Evolutionary conservation across 1,284 basidiomycete genomes (phyloP).

Genomic region (Xerocomus cyaneibrunnescens): DNA sequence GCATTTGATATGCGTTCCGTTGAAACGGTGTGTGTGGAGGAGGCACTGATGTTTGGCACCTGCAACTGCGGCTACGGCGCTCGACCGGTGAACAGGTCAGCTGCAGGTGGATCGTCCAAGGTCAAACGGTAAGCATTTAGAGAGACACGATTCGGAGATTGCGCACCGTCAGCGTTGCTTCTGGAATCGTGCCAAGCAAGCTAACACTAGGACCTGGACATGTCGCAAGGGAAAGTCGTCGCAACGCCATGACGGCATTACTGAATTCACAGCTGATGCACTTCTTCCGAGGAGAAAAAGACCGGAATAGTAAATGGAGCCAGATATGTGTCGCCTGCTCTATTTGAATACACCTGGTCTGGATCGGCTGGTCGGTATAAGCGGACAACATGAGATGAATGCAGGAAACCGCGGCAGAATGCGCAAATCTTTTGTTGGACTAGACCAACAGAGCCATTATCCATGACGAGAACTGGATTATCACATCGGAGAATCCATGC

Average conservation of each 20-base stretch:
- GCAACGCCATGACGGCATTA: slow-evolving; percentile 6
- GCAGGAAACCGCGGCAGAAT: no score
- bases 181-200: not conserved
- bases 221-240: not conserved
- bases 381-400: no score
- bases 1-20: no score
- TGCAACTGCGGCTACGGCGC: not conserved
- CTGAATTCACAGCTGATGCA: not conserved
- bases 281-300: not conserved
- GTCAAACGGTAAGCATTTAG: not conserved
- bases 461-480: no score
- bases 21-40: not conserved
- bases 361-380: no score
- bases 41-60: not conserved
- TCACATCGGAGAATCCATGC: not conserved
- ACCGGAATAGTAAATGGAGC: no score
- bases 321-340: no score
- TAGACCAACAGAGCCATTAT: no score
- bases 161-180: no score
- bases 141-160: not conserved
- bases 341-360: no score
- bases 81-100: not conserved
- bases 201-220: not conserved
- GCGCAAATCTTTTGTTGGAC: no score
- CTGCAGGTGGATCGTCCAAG: no score